Percentiles rank a stretch among this genome's conserved stretches.
These are phyloP conservation scores for Saccharomycopsis sp. DNA, from an alignment of 805 yeast genomes.

Conservation along the genomic window DNA sequence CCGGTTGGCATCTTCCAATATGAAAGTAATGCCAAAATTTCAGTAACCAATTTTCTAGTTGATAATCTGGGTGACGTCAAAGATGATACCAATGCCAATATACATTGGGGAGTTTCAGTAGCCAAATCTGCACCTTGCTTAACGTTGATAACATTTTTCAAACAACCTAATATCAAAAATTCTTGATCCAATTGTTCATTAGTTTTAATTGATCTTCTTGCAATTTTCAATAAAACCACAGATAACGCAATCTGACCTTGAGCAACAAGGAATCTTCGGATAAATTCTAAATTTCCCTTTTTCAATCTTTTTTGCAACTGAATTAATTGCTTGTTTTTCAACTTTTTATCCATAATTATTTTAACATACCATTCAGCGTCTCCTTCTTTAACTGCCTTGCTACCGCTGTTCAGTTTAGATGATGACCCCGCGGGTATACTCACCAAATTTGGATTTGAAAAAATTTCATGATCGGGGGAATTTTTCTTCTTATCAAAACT, in stretches of 20 bases:
- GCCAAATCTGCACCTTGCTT: slow-evolving; percentile 25
- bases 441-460: slow-evolving; percentile 11
- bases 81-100: slow-evolving; percentile 37
- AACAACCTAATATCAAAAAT: slow-evolving; percentile 41
- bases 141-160: slow-evolving; percentile 40
- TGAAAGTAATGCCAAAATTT: slow-evolving; percentile 34
- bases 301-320: slow-evolving; percentile 25
- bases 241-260: slow-evolving; percentile 48
- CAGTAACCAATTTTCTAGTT: slow-evolving; percentile 50
- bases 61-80: slow-evolving; percentile 43
- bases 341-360: slow-evolving; percentile 32
- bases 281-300: slow-evolving; percentile 24
- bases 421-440: slow-evolving; percentile 6
- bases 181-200: slow-evolving; percentile 45
- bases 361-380: slow-evolving; percentile 42
- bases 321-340: slow-evolving; percentile 35
- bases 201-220: slow-evolving; percentile 31
- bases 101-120: slow-evolving; percentile 23
- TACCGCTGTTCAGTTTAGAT: not conserved
- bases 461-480: slow-evolving; percentile 8
- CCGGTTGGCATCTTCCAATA: slow-evolving; percentile 28
- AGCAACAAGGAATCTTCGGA: slow-evolving; percentile 35
- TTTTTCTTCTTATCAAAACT: slow-evolving; percentile 10
- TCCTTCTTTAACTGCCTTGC: slow-evolving; percentile 12
- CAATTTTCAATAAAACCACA: slow-evolving; percentile 35